These are phyloP conservation scores for Calonectria honghensis DNA, from an alignment of 2,329 filamentous ascomycete genomes.

Conservation along the genomic window DNA sequence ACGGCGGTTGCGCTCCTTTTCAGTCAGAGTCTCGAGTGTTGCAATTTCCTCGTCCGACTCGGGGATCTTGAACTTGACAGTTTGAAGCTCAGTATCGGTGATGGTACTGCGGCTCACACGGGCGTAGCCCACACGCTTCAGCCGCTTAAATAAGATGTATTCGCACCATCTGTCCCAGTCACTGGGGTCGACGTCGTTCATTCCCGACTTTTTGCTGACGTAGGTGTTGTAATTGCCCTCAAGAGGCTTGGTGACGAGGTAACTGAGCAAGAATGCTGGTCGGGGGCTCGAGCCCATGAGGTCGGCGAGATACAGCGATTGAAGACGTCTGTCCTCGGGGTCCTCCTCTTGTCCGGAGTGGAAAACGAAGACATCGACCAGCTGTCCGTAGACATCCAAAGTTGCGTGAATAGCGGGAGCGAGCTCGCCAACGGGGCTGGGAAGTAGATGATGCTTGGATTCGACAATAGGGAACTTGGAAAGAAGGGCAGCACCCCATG, in stretches of 20 bases:
- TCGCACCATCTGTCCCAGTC: slow-evolving; percentile 99
- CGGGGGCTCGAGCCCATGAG: slow-evolving; percentile 90
- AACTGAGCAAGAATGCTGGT: slow-evolving; percentile 90
- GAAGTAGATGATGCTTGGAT: slow-evolving; percentile 95
- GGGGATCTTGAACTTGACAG: slow-evolving; percentile 94
- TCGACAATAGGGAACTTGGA: slow-evolving; percentile 99
- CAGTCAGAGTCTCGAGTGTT: slow-evolving; percentile 62
- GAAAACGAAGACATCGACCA: slow-evolving; percentile 97
- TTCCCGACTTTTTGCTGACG: slow-evolving; percentile 88
- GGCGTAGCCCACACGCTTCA: slow-evolving; percentile 91
- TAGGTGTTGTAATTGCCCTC: slow-evolving; percentile 98
- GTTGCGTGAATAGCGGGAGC: slow-evolving; percentile 98
- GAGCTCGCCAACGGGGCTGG: slow-evolving; percentile 94
- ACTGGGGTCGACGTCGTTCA: slow-evolving; percentile 93
- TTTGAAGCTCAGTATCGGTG: slow-evolving; percentile 97
- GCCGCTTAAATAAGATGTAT: slow-evolving; percentile 95
- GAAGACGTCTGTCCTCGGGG: slow-evolving; percentile 89
- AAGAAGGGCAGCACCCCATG: slow-evolving; percentile 93
- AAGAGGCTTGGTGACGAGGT: slow-evolving; percentile 92
- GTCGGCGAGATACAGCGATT: slow-evolving; percentile 88
- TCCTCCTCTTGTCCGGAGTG: slow-evolving; percentile 99
- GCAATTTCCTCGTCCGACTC: slow-evolving; percentile 73
- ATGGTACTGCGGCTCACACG: slow-evolving; percentile 92
- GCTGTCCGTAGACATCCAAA: slow-evolving; percentile 90
- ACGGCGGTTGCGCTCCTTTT: slow-evolving; percentile 74